Base-by-base conservation (phyloP, 208 protist species). In the Leishmania gerbilli region DNA sequence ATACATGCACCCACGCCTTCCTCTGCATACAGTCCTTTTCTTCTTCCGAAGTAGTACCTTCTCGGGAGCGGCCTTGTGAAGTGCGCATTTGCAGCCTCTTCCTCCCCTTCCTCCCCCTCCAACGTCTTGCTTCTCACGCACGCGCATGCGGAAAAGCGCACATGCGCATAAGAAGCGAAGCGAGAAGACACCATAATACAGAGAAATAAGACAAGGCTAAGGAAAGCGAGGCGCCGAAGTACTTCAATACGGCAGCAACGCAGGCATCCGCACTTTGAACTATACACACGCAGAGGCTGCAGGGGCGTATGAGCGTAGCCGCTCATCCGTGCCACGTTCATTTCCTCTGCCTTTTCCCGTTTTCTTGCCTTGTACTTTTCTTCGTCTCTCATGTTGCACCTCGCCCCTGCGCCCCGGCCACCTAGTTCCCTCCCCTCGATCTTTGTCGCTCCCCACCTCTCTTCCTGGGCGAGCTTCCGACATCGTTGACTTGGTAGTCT, bases 311-410 rank as follows among this genome's bases (percentile, higher is more conserved):
- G 24, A 2, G 69, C 24, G 42, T 74, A 0, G 69, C 8, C 69
- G 27, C 47, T 55, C 11, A 13, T 53, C 67, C 80, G 53, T 79
- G 49, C 68, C 21, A n/a, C 17, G 79, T 53, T 34, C 65, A 27
- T 27, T 68, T 82, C 34, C 80, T 13, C 31, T 64, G 42, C n/a
- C 34, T 55, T 81, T 80, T 24, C 34, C 71, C n/a, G 3, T 53
- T 53, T 74, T 55, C 3, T 53, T 51, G n/a, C 13, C n/a, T 17
- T 74, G 19, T 19, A 27, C 9, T 4, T 34, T 17, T 74, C 42
- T 55, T 15, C 40, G 40, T 42, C 17, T 42, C 37, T 21, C 51
- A 31, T 49, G 34, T 76, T 31, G 11, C 27, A n/a, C 72, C 51
- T 58, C 31, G 8, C 24, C 11, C 47, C 72, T 62, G 15, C 51